Evolutionary conservation across 352 stramenopile species (phyloP), one percentile per base, ranked within the genome.

Genomic region (Globisporangium abappressorium): DNA sequence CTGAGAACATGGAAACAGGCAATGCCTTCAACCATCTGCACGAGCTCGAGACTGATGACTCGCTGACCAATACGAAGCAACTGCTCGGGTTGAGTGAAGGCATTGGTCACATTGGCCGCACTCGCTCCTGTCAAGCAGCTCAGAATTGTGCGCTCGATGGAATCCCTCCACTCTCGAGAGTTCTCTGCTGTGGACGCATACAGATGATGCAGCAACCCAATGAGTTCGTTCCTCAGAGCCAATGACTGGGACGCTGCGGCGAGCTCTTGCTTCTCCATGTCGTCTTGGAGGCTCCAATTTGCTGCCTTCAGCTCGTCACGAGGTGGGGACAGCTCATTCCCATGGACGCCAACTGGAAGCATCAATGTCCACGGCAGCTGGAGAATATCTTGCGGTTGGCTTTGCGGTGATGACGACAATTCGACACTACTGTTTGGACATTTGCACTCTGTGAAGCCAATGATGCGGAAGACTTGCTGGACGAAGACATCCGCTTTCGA

Each of bases 401-500:
- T 9, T n/a, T 38, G 18, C 9, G 14, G 22, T 49, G 24, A 24
- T 11, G 51, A 8, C 4, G 54, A 47, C 24, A 7, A n/a, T 33
- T 57, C 26, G 30, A 63, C 54, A 18, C 0, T 24, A 2, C 51
- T 57, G n/a, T 56, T 28, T n/a, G 66, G 65, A 26, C 73, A 81
- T 46, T 70, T 77, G 47, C 28, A 73, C 3, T 74, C n/a, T 33
- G 74, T 77, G 36, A 82, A 86, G 3, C 82, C 80, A 46, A 87
- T 74, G n/a, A 76, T 67, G 11, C 78, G 63, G n/a, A 87, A 43
- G 15, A 87, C 14, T 38, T 90, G 80, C 22, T 82, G 82, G 0
- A 81, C 70, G 36, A 88, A 84, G 30, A 73, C 26, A 46, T 76
- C 71, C 1, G 77, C 68, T 4, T 62, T 30, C 1, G 43, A 59